A percentile compares a stretch with the other conserved stretches of the same genome.
These are phyloP conservation scores for Starmerella gropengiesseri DNA, from an alignment of 805 yeast genomes.

Conservation along the genomic window DNA sequence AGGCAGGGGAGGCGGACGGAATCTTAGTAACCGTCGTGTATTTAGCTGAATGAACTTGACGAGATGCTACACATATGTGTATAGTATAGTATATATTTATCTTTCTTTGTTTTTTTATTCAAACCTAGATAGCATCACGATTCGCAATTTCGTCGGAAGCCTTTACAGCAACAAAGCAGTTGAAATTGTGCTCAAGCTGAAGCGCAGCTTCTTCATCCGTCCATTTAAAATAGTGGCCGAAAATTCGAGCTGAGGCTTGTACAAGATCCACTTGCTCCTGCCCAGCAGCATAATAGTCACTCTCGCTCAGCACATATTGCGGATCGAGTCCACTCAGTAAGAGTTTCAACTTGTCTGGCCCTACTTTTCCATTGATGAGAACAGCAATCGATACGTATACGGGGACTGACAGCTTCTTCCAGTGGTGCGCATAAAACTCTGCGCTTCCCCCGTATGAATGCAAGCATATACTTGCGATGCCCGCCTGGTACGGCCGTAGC, in stretches of 20 bases:
- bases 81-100: no score
- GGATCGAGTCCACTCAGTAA: conserved; percentile 31
- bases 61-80: no score
- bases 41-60: no score
- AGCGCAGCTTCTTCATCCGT: conserved; percentile 2
- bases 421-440: conserved; percentile 37
- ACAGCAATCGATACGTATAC: conserved; percentile 47
- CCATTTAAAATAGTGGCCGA: conserved; percentile 10
- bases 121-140: no score
- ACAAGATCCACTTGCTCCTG: conserved; percentile 20
- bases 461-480: conserved; percentile 41
- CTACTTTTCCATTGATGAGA: conserved; percentile 35
- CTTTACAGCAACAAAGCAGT: conserved; percentile 2
- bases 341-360: conserved; percentile 27
- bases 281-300: conserved; percentile 37
- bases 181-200: conserved; percentile 8
- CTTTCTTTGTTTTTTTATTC: no score
- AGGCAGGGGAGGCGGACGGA: no score
- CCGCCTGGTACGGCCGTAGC: conserved; percentile 25
- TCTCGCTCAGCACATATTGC: conserved; percentile 39
- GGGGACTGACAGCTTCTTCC: conserved; percentile 22
- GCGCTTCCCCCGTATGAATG: conserved; percentile 81
- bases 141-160: no score
- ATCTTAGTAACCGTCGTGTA: no score
- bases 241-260: conserved; percentile 1